Percentiles rank a stretch among this genome's conserved stretches.
These are phyloP conservation scores for Penicillium malachiteum DNA, from an alignment of 495 filamentous ascomycete species.

Conservation along the genomic window DNA sequence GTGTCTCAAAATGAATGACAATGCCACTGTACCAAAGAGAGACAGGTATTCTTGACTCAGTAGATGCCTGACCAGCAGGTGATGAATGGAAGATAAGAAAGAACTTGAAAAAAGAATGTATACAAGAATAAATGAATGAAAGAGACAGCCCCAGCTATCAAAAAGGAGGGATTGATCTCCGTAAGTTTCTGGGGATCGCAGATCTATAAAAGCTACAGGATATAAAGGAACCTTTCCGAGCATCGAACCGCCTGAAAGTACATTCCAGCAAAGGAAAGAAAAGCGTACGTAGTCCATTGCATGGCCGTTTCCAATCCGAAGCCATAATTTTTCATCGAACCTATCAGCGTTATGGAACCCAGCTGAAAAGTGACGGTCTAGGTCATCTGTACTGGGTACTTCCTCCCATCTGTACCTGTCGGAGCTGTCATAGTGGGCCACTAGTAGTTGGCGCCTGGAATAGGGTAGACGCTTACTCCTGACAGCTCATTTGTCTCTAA, in stretches of 20 bases:
- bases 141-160: conserved; percentile 7
- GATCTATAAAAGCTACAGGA: conserved; percentile 20
- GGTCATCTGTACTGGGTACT: background rate
- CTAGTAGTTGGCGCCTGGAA: conserved; percentile 3
- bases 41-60: background rate
- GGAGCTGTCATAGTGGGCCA: conserved; percentile 11
- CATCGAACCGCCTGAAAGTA: background rate
- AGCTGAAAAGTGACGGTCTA: conserved; percentile 5
- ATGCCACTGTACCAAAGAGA: conserved; percentile 6
- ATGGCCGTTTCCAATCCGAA: conserved; percentile 16
- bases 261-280: background rate
- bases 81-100: conserved; percentile 20
- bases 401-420: background rate
- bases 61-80: conserved; percentile 17
- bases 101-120: conserved; percentile 12
- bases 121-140: conserved; percentile 8
- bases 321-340: conserved; percentile 1
- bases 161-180: conserved; percentile 16
- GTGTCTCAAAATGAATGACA: background rate
- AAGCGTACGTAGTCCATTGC: conserved; percentile 11
- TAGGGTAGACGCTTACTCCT: conserved; percentile 1
- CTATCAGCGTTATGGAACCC: conserved; percentile 5
- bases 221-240: background rate
- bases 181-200: conserved; percentile 5
- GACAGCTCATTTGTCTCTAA: conserved; percentile 25